phyloP scores from a whole-genome alignment of 805 yeast species.

The Sungouiozyma intestinalis region DNA sequence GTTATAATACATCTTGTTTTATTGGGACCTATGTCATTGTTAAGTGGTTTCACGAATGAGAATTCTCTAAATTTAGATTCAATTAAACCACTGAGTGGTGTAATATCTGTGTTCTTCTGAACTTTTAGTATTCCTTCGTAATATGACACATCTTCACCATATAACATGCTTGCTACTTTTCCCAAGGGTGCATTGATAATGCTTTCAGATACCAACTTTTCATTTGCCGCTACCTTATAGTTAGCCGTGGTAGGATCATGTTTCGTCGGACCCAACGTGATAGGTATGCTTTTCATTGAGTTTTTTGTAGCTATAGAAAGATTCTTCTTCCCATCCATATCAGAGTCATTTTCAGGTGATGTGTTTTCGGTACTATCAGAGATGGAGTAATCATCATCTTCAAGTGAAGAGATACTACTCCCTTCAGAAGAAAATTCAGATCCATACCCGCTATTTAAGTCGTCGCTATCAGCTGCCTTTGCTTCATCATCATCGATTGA shows the following conservation, averaged over 20 bases:
- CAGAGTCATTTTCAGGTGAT: conserved; percentile 16
- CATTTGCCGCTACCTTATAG: conserved; percentile 38
- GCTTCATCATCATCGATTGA: conserved; percentile 14
- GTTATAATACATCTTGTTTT: conserved; percentile 57
- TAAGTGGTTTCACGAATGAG: conserved; percentile 51
- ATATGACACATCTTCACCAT: conserved; percentile 47
- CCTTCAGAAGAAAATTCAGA: conserved; percentile 16
- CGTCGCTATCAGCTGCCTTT: conserved; percentile 6
- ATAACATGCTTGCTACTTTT: conserved; percentile 46
- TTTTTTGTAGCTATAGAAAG: conserved; percentile 5
- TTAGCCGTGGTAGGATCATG: conserved; percentile 40
- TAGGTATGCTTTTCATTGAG: background rate
- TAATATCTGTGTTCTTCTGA: conserved; percentile 55
- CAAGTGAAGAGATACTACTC: conserved; percentile 9
- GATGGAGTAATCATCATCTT: conserved; percentile 25
- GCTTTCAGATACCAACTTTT: conserved; percentile 47
- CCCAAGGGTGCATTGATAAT: conserved; percentile 57
- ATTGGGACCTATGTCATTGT: conserved; percentile 65
- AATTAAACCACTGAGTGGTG: conserved; percentile 36
- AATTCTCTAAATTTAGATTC: conserved; percentile 37
- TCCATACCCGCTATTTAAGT: conserved; percentile 8
- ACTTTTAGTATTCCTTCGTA: conserved; percentile 37
- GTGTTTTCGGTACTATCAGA: conserved; percentile 17
- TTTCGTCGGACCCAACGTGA: conserved; percentile 30
- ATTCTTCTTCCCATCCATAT: conserved; percentile 29